Base-by-base conservation (phyloP, 23 red algal genomes). In the Gracilaria gracilis region DNA sequence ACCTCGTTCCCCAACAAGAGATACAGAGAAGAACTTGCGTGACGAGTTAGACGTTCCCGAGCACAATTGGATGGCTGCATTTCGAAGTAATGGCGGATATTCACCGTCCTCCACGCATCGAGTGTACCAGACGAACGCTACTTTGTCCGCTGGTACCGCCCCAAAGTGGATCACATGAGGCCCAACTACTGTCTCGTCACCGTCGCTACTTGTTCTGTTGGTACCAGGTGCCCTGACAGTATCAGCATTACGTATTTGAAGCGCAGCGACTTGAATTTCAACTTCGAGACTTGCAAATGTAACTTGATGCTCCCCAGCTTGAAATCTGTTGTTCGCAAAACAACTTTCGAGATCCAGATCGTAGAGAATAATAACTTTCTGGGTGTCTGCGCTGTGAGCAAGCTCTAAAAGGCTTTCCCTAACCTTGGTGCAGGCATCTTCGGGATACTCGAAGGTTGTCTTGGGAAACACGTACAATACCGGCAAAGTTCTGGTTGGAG, bases 401-500 rank as follows among this genome's bases (percentile, higher is more conserved):
- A 83, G 21, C 25, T 77, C 49, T 32, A 71, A 8, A 5, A 92
- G 4, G 31, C 48, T 78, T 40, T 62, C 36, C 89, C 55, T 57
- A 38, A 83, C 40, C 39, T 17, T 55, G 3, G 54, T 57, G 25
- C 55, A 64, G 9, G 87, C 74, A 25, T 35, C 38, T 33, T 28
- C 40, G 14, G 80, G 53, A 40, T 57, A 16, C 40, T 23, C 89
- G 33, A 92, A 53, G 20, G 61, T 55, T n/a, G 24, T 31, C n/a
- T 64, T 39, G 17, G 88, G 85, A 74, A 87, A 87, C 15, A 93
- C 95, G 80, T 98, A 98, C 8, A 76, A 32, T 4, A 90, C 85
- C 17, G 91, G 75, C 16, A 98, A 28, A 19, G 81, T 49, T 57
- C 76, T 40, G 24, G 91, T 85, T 27, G 91, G 91, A 48, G 92